Evolutionary conservation across 2,329 filamentous ascomycete species (phyloP).

Genomic region (Nemania bipapillata): DNA sequence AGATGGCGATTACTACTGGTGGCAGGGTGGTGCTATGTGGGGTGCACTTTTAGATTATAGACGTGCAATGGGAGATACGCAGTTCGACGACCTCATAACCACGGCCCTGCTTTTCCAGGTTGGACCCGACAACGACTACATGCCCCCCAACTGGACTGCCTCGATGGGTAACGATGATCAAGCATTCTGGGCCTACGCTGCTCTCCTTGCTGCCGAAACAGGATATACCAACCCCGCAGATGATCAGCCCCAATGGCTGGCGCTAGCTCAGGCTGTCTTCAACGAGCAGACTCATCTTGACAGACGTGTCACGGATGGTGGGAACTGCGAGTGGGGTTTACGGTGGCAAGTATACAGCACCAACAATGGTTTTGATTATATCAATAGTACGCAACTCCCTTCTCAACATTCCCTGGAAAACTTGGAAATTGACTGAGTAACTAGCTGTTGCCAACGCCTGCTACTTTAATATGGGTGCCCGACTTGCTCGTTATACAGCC

Average conservation of each 20-base stretch:
- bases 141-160: constrained; percentile 68
- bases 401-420: not conserved
- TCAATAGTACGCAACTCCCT: constrained; percentile 62
- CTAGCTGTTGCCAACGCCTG: constrained; percentile 69
- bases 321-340: constrained; percentile 74
- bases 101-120: constrained; percentile 68
- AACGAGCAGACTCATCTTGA: constrained; percentile 68
- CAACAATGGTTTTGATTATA: constrained; percentile 82
- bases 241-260: constrained; percentile 68
- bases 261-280: constrained; percentile 76
- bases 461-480: constrained; percentile 73
- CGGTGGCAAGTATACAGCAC: constrained; percentile 81
- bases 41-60: constrained; percentile 76
- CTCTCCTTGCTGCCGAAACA: constrained; percentile 73
- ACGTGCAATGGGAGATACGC: constrained; percentile 71
- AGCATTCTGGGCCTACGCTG: constrained; percentile 75
- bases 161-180: constrained; percentile 76
- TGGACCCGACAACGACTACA: constrained; percentile 66
- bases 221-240: constrained; percentile 69
- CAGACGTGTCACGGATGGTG: constrained; percentile 67
- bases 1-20: constrained; percentile 75
- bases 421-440: constrained; percentile 25
- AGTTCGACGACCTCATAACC: constrained; percentile 69
- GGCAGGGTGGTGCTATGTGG: constrained; percentile 76
- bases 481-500: constrained; percentile 75